A percentile compares a stretch with the other conserved stretches of the same genome.
Evolutionary conservation across 176 grass and related monocot genomes (phyloP).

Genomic region (Panicum miliaceum): DNA sequence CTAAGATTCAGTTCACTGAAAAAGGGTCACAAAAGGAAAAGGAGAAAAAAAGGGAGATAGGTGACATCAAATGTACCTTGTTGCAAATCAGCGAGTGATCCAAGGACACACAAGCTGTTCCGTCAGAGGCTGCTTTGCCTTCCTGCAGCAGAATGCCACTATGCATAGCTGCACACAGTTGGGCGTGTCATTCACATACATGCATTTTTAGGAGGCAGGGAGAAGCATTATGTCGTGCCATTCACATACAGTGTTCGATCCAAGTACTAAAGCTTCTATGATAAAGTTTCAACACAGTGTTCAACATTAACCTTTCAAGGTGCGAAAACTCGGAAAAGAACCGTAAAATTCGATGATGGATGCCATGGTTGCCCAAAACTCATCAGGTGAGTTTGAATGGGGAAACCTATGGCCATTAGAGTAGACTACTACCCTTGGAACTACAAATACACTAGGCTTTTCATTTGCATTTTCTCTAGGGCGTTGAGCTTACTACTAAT

Average conservation of each 20-base stretch:
- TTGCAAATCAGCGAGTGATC: constrained; percentile 42
- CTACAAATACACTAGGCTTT: constrained; percentile 1
- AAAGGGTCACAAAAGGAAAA: constrained; percentile 18
- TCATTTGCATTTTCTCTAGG: constrained; percentile 22
- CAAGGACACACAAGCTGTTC: constrained; percentile 26
- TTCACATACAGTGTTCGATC: not conserved
- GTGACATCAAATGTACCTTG: constrained; percentile 40
- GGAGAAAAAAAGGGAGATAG: not conserved
- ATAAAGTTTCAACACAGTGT: not conserved
- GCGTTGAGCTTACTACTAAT: constrained; percentile 6
- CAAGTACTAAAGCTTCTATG: not conserved
- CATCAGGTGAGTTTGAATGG: not conserved
- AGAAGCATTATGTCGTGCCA: not conserved
- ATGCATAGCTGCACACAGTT: not conserved
- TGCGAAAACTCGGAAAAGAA: not conserved
- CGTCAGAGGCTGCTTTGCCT: constrained; percentile 25
- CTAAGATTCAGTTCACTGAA: constrained; percentile 27
- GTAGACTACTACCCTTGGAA: not conserved
- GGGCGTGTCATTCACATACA: not conserved
- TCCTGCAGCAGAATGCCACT: constrained; percentile 23
- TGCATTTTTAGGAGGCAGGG: constrained; percentile 19
- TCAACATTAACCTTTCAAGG: not conserved
- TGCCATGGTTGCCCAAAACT: not conserved
- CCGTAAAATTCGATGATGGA: not conserved
- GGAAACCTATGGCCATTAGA: not conserved